A percentile compares a stretch with the other conserved stretches of the same genome.
phyloP scores from a whole-genome alignment of 306 rosid genomes.

The Astragalus glycyphyllos region DNA sequence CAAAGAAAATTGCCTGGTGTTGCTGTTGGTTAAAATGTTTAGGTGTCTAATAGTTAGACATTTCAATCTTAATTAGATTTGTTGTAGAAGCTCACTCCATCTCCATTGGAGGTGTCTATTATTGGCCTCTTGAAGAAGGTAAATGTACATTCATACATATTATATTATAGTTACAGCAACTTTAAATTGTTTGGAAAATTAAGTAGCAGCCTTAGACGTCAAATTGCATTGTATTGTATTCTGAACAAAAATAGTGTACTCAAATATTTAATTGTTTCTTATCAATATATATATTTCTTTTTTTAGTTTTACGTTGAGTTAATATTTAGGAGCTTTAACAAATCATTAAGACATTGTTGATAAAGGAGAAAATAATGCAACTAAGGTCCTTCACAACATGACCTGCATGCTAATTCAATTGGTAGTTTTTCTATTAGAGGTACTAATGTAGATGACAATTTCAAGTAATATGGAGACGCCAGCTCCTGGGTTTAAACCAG shows the following conservation, averaged over 20 bases:
- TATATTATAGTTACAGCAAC: slow-evolving; percentile 32
- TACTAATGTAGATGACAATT: no score
- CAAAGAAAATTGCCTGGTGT: slow-evolving; percentile 55
- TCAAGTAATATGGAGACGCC: no score
- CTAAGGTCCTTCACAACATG: no score
- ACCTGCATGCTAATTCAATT: no score
- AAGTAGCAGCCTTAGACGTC: slow-evolving; percentile 17
- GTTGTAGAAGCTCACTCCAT: slow-evolving; percentile 16
- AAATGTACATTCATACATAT: slow-evolving; percentile 33
- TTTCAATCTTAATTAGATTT: slow-evolving; percentile 16
- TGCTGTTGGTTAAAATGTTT: slow-evolving; percentile 59
- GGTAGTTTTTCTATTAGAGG: no score
- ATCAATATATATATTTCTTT: slow-evolving; percentile 21
- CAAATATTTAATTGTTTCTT: slow-evolving; percentile 4
- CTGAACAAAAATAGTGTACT: neutral
- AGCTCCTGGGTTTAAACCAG: no score
- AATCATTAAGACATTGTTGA: neutral
- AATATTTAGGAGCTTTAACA: neutral
- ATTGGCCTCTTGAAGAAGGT: slow-evolving; percentile 27
- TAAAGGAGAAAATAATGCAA: neutral
- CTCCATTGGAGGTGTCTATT: slow-evolving; percentile 11
- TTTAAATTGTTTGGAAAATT: slow-evolving; percentile 37
- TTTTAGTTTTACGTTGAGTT: slow-evolving; percentile 17
- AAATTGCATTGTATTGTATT: neutral
- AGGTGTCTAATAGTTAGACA: slow-evolving; percentile 48